Conservation (phyloP, 495 filamentous ascomycete genomes). For the Penicillium chermesinum region DNA sequence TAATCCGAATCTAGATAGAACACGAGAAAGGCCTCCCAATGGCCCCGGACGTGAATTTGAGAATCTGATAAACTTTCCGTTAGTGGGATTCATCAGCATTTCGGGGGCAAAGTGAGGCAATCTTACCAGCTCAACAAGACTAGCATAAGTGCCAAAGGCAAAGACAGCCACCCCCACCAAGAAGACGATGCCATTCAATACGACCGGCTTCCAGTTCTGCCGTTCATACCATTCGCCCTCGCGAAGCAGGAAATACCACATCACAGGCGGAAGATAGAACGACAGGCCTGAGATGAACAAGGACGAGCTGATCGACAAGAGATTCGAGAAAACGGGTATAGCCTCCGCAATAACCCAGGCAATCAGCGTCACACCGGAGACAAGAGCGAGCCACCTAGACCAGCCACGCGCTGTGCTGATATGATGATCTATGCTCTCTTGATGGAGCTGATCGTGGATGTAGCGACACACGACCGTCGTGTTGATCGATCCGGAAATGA, state of each 20-base stretch:
- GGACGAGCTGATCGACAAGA: slow-evolving; percentile 56
- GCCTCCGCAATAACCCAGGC: slow-evolving; percentile 63
- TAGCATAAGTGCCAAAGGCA: slow-evolving; percentile 51
- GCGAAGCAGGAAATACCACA: slow-evolving; percentile 55
- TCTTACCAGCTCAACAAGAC: slow-evolving; percentile 53
- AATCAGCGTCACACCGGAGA: slow-evolving; percentile 49
- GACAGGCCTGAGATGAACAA: slow-evolving; percentile 61
- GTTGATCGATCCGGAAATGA: slow-evolving; percentile 60
- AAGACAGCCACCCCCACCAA: slow-evolving; percentile 42
- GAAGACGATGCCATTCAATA: slow-evolving; percentile 17
- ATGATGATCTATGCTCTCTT: slow-evolving; percentile 45
- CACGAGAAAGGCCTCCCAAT: slow-evolving; percentile 16
- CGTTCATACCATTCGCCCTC: slow-evolving; percentile 32
- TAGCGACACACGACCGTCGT: slow-evolving; percentile 53
- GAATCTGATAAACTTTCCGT: slow-evolving; percentile 2
- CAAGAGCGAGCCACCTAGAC: slow-evolving; percentile 53
- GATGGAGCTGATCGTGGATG: slow-evolving; percentile 53
- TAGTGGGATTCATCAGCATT: background rate
- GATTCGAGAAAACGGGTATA: slow-evolving; percentile 60
- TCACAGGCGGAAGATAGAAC: slow-evolving; percentile 58
- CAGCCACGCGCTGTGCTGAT: slow-evolving; percentile 53
- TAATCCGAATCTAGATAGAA: background rate
- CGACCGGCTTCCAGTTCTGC: slow-evolving; percentile 14
- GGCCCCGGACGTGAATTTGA: slow-evolving; percentile 8
- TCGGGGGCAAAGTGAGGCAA: background rate